Base-by-base conservation (phyloP, 306 rosid genomes). In the Oemleria cerasiformis region DNA sequence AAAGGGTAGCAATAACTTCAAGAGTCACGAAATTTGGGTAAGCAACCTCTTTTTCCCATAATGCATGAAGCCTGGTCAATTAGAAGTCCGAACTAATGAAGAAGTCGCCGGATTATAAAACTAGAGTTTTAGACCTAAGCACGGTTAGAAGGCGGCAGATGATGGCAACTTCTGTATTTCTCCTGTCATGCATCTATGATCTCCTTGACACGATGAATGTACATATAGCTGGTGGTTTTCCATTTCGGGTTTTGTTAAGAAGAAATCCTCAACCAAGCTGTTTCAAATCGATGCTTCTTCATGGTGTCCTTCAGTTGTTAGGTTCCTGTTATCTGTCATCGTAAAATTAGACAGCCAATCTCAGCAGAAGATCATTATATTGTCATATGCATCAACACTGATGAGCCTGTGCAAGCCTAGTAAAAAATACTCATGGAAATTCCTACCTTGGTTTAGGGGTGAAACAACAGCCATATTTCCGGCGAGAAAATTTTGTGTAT, bases 371-470 rank as follows among this genome's bases (percentile, higher is more conserved):
- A 60, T 19, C 57, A 62, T n/a, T 10, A 53, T 30, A 30, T 0
- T 30, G 36, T 30, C 36, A 70, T 39, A 40, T 42, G 36, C 36
- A 39, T 43, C 6, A 49, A 73, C 50, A 44, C 41, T n/a, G 38
- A 19, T 36, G 43, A 12, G 21, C 38, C 12, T 5, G 14, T 25
- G 34, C 48, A 44, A 58, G 45, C 20, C 53, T 51, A 23, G 55
- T 47, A 65, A 9, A 6, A 23, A 74, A 44, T 6, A 38, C 50
- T 60, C 61, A 16, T 70, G 34, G 34, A 23, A 23, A 73, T 58
- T 36, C 45, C 64, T 88, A 93, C 98, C 97, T 84, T 74, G 90
- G 86, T 75, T 84, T 9, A 73, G 68, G 66, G 87, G 70, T 54
- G 77, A 76, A 73, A 70, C 21, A 59, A 56, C 19, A 49, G 79